Base-by-base conservation (phyloP, 176 grass and related monocot genomes). In the Carex cristatella region DNA sequence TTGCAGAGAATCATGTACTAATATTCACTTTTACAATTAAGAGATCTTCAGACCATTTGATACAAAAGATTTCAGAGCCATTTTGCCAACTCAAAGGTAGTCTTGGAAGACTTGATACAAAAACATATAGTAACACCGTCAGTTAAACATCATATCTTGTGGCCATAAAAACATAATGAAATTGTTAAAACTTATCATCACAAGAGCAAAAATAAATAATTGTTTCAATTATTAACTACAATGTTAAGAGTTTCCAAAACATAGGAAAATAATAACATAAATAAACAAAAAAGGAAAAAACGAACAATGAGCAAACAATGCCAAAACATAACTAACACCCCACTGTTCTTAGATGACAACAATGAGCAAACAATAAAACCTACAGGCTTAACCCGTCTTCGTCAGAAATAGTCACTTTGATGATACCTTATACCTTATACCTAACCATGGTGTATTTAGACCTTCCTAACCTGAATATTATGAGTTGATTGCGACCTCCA, bases 401-500 rank as follows among this genome's bases (percentile, higher is more conserved):
- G 31, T 70, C 48, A 57, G 33, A 59, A 57, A 33, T 72, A 58
- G 67, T 60, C 46, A 61, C 38, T 61, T 38, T 31, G 2, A 62
- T 76, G 54, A 63, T 62, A 35, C 33, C 33, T 35, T 35, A 35
- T 35, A 35, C 55, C 18, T 18, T 48, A 9, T 32, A 87, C 37
- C 16, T 42, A 70, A 77, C 49, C 49, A 77, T 32, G 49, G 10
- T 67, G 28, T 33, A 83, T 10, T 90, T 81, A 92, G 65, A 90
- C 79, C 87, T 94, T 92, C 84, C 93, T 90, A 55, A 99, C 91
- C 88, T 99, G 96, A 88, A 99, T 95, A 69, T 92, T 94, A 78
- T 99, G 96, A 55, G 91, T 99, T 80, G 93, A 95, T 84, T 99
- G 96, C 14, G 93, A 99, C 89, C 93, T 90, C 96, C 96, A 99